A percentile compares a stretch with the other conserved stretches of the same genome.
Conservation (phyloP, 2,329 filamentous ascomycete species). For the Aspergillus fijiensis region DNA sequence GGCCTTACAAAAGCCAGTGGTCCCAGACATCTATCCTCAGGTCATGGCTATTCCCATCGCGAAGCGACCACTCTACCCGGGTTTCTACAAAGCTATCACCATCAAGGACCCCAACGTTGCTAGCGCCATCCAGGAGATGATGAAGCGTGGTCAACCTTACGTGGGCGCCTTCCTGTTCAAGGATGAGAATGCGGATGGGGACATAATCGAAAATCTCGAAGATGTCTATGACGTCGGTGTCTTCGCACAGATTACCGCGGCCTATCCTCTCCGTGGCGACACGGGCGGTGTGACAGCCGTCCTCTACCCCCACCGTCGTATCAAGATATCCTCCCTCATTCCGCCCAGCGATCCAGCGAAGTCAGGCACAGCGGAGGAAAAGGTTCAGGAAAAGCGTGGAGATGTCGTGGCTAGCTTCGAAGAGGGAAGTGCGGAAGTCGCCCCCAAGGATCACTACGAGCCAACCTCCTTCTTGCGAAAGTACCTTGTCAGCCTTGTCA, state of each 20-base stretch:
- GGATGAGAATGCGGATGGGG: conserved; percentile 89
- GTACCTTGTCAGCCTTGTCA: conserved; percentile 89
- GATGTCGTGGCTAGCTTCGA: conserved; percentile 98
- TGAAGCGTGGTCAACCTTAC: conserved; percentile 95
- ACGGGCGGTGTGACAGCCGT: conserved; percentile 86
- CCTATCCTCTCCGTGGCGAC: conserved; percentile 82
- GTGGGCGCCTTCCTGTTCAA: conserved; percentile 97
- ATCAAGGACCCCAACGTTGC: conserved; percentile 91
- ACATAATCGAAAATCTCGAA: conserved; percentile 83
- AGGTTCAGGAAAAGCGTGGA: conserved; percentile 70
- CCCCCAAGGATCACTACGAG: conserved; percentile 65
- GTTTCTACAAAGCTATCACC: conserved; percentile 98
- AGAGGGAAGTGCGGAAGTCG: conserved; percentile 67
- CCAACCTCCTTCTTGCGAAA: conserved; percentile 88
- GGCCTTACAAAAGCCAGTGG: conserved; percentile 79
- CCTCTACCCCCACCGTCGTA: conserved; percentile 91
- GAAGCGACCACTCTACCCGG: conserved; percentile 88
- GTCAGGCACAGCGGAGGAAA: conserved; percentile 35
- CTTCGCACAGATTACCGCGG: conserved; percentile 96
- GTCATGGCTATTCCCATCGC: conserved; percentile 97
- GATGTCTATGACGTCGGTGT: conserved; percentile 96
- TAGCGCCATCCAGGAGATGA: conserved; percentile 89
- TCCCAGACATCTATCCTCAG: conserved; percentile 95
- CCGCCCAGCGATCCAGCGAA: conserved; percentile 56
- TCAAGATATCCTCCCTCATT: conserved; percentile 81